phyloP scores from a whole-genome alignment of 768 basidiomycete species.

The Cytidiella melzeri region DNA sequence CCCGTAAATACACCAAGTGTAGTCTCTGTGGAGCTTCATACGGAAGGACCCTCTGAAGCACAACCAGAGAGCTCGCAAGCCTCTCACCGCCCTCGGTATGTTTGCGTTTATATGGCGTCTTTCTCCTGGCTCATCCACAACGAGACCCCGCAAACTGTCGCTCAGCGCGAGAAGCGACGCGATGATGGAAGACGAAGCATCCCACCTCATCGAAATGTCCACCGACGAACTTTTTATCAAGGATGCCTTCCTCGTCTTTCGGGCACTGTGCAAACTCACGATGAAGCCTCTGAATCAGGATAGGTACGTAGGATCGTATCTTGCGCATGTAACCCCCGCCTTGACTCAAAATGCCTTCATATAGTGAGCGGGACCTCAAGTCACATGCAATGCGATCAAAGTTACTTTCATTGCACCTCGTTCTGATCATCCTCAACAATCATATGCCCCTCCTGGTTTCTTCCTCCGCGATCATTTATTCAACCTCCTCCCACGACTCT shows the following conservation, averaged over 20 bases:
- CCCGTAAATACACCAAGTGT: slow-evolving; percentile 6
- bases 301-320: slow-evolving; percentile 51
- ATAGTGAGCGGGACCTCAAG: slow-evolving; percentile 89
- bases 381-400: slow-evolving; percentile 98
- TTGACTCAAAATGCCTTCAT: slow-evolving; percentile 13
- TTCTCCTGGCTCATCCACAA: neutral
- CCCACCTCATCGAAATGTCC: slow-evolving; percentile 44
- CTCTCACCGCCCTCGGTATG: slow-evolving; percentile 14
- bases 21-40: slow-evolving; percentile 4
- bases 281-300: slow-evolving; percentile 96
- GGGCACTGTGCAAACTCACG: slow-evolving; percentile 93
- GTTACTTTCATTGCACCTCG: slow-evolving; percentile 87
- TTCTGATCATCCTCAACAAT: slow-evolving; percentile 85
- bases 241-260: slow-evolving; percentile 96
- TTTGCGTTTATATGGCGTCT: neutral
- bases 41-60: slow-evolving; percentile 1
- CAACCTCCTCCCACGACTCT: slow-evolving; percentile 80
- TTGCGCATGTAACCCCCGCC: neutral
- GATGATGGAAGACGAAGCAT: slow-evolving; percentile 7
- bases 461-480: slow-evolving; percentile 84
- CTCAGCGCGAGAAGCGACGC: slow-evolving; percentile 16
- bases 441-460: slow-evolving; percentile 90
- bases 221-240: slow-evolving; percentile 91
- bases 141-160: slow-evolving; percentile 9
- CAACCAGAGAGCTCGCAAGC: slow-evolving; percentile 1